Percentiles rank a stretch among this genome's conserved stretches.
Conservation (phyloP, 768 basidiomycete genomes). For the Xerocomellus intermedius region DNA sequence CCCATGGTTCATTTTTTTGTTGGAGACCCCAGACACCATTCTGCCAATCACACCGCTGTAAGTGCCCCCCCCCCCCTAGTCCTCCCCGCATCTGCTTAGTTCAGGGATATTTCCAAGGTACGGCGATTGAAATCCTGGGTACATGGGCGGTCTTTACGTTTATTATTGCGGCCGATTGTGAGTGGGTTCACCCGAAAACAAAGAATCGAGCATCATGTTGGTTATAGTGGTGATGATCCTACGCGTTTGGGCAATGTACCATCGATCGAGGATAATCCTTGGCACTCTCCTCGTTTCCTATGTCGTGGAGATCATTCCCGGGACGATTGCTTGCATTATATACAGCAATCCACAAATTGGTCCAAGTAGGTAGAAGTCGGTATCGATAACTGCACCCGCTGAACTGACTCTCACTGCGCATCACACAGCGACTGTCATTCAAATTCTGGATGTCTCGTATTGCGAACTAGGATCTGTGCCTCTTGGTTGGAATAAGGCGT, state of each 20-base stretch:
- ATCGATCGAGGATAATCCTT: slow-evolving; percentile 7
- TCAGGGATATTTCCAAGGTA: not conserved
- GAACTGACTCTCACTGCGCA: not conserved
- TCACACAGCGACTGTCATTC: not conserved
- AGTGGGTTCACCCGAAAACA: not conserved
- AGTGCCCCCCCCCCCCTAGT: not conserved
- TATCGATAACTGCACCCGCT: not conserved
- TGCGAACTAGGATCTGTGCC: not conserved
- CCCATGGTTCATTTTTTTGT: too few species aligned
- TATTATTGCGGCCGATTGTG: not conserved
- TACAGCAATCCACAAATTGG: not conserved
- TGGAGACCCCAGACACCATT: not conserved
- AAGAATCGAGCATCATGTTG: not conserved
- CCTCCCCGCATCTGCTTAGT: not conserved
- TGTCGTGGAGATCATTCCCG: not conserved
- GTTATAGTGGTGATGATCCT: slow-evolving; percentile 1
- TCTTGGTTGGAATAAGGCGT: not conserved
- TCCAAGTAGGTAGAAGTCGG: not conserved
- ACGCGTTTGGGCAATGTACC: slow-evolving; percentile 13
- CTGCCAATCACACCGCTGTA: not conserved
- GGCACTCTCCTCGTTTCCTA: not conserved
- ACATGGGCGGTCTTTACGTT: not conserved
- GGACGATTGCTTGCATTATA: not conserved
- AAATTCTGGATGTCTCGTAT: not conserved
- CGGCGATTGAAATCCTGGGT: not conserved